Percentiles rank a stretch among this genome's conserved stretches.
phyloP scores from a whole-genome alignment of 2,329 filamentous ascomycete genomes.

The Calonectria multiphialidica region DNA sequence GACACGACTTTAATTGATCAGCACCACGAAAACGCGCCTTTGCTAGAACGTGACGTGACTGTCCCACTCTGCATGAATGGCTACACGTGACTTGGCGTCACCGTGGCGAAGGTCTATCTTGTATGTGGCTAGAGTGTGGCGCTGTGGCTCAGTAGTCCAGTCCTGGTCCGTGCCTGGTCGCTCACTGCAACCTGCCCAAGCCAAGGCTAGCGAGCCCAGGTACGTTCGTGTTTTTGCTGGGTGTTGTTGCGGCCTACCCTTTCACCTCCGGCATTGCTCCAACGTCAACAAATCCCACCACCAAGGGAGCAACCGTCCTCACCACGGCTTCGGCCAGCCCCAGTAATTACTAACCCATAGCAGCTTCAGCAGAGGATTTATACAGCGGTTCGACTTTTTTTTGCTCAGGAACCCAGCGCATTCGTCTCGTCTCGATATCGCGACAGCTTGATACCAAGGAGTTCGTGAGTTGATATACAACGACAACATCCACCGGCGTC shows the following conservation, averaged over 20 bases:
- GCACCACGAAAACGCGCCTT: conserved; percentile 48
- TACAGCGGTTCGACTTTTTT: conserved; percentile 14
- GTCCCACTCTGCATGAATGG: conserved; percentile 44
- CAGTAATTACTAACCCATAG: conserved; percentile 49
- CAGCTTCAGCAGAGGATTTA: conserved; percentile 14
- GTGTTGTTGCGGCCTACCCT: conserved; percentile 17
- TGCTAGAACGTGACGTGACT: conserved; percentile 52
- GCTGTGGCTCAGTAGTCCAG: not conserved
- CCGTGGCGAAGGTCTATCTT: not conserved
- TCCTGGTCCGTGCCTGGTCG: conserved; percentile 27
- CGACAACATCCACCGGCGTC: conserved; percentile 9
- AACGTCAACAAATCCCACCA: conserved; percentile 49
- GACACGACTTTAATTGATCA: conserved; percentile 47
- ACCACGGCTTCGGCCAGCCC: conserved; percentile 47
- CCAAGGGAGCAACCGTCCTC: conserved; percentile 45
- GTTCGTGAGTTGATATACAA: conserved; percentile 9
- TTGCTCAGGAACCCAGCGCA: not conserved
- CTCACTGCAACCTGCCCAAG: conserved; percentile 21
- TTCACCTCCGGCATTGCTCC: conserved; percentile 29
- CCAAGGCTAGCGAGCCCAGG: conserved; percentile 2
- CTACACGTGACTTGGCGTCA: conserved; percentile 48
- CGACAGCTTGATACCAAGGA: not conserved
- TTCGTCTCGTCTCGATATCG: not conserved
- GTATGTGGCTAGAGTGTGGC: conserved; percentile 5
- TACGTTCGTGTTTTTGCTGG: conserved; percentile 38